These are phyloP conservation scores for Amphicarpaea edgeworthii DNA, from an alignment of 306 rosid species.

Conservation along the genomic window DNA sequence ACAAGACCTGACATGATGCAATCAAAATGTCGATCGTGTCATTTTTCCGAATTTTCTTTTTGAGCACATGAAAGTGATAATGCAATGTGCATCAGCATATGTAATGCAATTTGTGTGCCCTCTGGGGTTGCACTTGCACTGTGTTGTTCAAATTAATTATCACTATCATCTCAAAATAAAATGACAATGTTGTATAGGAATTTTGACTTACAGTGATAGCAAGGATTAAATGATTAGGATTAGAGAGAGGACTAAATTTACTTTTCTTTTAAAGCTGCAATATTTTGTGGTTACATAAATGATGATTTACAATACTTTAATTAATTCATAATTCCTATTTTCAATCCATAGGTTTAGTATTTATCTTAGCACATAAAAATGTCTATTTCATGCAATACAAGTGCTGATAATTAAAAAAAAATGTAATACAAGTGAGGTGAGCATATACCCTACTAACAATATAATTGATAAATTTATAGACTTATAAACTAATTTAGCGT, in stretches of 20 bases:
- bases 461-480: background rate
- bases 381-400: background rate
- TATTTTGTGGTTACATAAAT: background rate
- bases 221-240: background rate
- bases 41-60: slow-evolving; percentile 47
- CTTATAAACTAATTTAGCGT: background rate
- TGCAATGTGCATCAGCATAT: slow-evolving; percentile 41
- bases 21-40: slow-evolving; percentile 49
- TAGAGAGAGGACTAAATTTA: background rate
- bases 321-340: background rate
- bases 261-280: background rate
- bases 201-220: background rate
- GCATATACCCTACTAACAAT: too few relatives aligned
- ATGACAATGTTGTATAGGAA: background rate
- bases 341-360: background rate
- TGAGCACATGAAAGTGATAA: slow-evolving; percentile 44
- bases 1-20: slow-evolving; percentile 32
- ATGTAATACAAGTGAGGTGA: too few relatives aligned
- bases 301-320: background rate
- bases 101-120: slow-evolving; percentile 48
- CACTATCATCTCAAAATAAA: too few relatives aligned
- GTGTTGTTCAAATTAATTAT: too few relatives aligned
- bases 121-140: background rate
- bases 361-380: background rate
- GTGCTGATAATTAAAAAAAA: too few relatives aligned